Percentiles rank a stretch among this genome's conserved stretches.
phyloP scores from a whole-genome alignment of 305 asterid species.

The Fraxinus dipetala region DNA sequence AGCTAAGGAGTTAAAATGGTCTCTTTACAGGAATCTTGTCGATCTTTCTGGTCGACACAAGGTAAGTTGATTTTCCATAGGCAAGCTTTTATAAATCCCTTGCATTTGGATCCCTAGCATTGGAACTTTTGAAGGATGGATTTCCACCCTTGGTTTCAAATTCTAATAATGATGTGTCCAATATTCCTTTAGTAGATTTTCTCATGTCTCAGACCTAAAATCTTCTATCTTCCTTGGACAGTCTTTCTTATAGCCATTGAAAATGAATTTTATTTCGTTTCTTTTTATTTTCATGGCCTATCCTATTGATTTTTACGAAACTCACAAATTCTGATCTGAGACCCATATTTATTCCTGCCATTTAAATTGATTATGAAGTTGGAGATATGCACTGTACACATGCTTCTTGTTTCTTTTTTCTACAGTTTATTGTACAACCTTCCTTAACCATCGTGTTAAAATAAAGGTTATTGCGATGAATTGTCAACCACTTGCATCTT shows the following conservation, averaged over 20 bases:
- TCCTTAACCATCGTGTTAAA: not conserved
- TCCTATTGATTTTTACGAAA: not conserved
- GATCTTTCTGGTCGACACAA: slow-evolving; percentile 41
- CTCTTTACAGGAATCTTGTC: slow-evolving; percentile 57
- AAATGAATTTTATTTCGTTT: not conserved
- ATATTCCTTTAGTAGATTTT: not conserved
- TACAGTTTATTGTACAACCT: not conserved
- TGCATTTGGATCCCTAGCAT: not conserved
- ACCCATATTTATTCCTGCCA: not conserved
- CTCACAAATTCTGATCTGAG: not conserved
- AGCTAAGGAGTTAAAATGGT: slow-evolving; percentile 70
- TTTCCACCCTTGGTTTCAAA: not conserved
- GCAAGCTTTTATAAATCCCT: not conserved
- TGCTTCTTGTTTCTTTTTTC: not conserved
- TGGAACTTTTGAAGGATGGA: not conserved
- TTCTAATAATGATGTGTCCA: not conserved
- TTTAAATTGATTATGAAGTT: not conserved
- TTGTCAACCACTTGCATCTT: not conserved
- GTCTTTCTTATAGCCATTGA: not conserved
- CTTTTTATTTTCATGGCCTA: not conserved
- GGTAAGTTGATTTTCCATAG: slow-evolving; percentile 40
- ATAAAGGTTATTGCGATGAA: not conserved
- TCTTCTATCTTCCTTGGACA: not conserved
- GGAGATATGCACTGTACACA: not conserved
- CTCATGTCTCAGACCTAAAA: not conserved